Base-by-base conservation (phyloP, 108 stramenopile species). In the Nitzschia putrida region DNA sequence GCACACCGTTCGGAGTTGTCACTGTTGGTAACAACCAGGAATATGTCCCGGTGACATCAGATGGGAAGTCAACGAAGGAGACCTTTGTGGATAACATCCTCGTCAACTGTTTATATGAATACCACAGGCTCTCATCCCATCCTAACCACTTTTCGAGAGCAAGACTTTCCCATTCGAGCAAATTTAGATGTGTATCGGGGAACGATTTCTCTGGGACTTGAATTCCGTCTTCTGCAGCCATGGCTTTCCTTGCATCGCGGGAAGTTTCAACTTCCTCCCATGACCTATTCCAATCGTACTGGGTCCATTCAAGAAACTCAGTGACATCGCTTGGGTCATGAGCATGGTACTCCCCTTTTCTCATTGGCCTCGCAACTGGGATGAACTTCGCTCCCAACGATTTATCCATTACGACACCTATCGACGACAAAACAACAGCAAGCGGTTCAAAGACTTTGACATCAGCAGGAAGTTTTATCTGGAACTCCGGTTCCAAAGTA, bases 141-240 rank as follows among this genome's bases (percentile, higher is more conserved):
- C 73, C 73, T 2, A 74, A 45, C 73, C 73, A 74, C 42, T 65
- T 74, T 44, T 74, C 73, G 8, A 74, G 55, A 3, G 66, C 73
- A 9, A 74, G 39, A 4, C 60, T 24, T 39, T 74, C 58, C 73
- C 73, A 74, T 10, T 61, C 57, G 20, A 54, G 22, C 39, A 74
- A 55, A 13, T 67, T 74, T 8, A 43, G 4, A 22, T 41, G 25
- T 41, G 66, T 53, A 0, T 22, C 20, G 16, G 67, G 54, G 24
- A 57, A 58, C 3, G 12, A 10, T 41, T 53, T 65, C 20, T 74
- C 73, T 41, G 73, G 73, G n/a, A 74, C 23, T 51, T 52, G 55
- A 9, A 74, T 67, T 24, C 66, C 57, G 7, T 57, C 42, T 14
- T 23, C 58, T 0, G 40, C 54, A n/a, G 73, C 65, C 65, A 53